These are phyloP conservation scores for Neurospora sp. DNA, from an alignment of 495 filamentous ascomycete genomes.

Conservation along the genomic window DNA sequence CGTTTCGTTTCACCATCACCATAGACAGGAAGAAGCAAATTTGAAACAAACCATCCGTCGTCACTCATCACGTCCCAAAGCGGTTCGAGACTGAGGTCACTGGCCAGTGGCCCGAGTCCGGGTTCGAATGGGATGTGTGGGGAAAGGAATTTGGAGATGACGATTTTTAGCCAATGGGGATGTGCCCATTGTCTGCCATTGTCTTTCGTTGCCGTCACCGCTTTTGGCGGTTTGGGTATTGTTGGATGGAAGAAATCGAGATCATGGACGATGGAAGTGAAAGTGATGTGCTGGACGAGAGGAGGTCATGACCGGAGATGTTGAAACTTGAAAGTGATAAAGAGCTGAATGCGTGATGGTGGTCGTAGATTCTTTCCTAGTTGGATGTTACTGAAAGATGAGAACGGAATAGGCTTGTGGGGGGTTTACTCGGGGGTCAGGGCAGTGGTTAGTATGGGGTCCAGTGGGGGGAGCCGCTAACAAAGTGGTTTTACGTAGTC, in stretches of 20 bases:
- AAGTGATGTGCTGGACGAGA: too few species aligned
- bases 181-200: background rate
- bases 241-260: too few species aligned
- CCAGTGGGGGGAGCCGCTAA: background rate
- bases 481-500: background rate
- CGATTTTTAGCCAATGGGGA: background rate
- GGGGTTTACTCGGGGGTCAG: background rate
- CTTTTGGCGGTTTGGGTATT: background rate
- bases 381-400: background rate
- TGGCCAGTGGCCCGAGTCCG: background rate
- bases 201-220: background rate
- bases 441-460: too few species aligned
- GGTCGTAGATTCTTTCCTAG: background rate
- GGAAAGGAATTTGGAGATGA: background rate
- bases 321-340: too few species aligned
- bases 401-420: background rate
- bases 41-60: background rate
- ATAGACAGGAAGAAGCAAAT: background rate
- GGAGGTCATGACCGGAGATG: background rate
- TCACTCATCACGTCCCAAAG: background rate
- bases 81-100: background rate
- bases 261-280: too few species aligned
- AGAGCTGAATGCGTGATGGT: too few species aligned
- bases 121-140: background rate
- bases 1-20: background rate